Evolutionary conservation across 2,329 filamentous ascomycete genomes (phyloP), one percentile per base, ranked within the genome.

Genomic region (Neonectria ditissima): DNA sequence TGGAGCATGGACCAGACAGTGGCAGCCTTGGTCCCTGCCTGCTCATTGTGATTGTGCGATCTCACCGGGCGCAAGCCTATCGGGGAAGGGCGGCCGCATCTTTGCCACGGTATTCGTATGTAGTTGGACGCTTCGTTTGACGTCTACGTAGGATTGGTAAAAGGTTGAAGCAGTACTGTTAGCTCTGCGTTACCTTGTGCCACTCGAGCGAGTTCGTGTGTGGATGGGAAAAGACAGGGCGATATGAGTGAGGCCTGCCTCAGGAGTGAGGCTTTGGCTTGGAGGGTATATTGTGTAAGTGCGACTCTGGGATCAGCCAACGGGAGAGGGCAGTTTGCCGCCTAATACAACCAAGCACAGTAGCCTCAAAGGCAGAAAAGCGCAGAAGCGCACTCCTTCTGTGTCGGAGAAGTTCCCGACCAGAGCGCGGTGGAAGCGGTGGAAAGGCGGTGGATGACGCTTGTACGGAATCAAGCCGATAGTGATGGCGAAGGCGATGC

Each of bases 11-110:
- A n/a, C 28, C 20, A 32, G 18, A n/a, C 14, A 37, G 11, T 14
- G 20, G 22, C 16, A 55, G 26, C 44, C 58, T 51, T 18, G 52
- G 34, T 55, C 30, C 28, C n/a, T n/a, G n/a, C n/a, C 13, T 61
- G 20, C 9, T 48, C 34, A 37, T 37, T 44, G 20, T 10, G n/a
- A 20, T 26, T 50, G 20, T 51, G 44, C 28, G 24, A 44, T 26
- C 20, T 26, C 20, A 44, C 18, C 32, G n/a, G 5, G 22, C 24
- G 43, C 22, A 32, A 51, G 34, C 34, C 26, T 58, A 56, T 48
- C 44, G 20, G 30, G 30, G 14, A 47, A 28, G 13, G 20, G 20
- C 11, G 24, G 24, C 11, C 7, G 43, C 24, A 11, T 22, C 20
- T 26, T 48, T 30, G 26, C 18, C 45, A 16, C n/a, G 26, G 10